A percentile compares a stretch with the other conserved stretches of the same genome.
These are phyloP conservation scores for Erodium chrysanthum DNA, from an alignment of 441 rosid genomes.

Conservation along the genomic window DNA sequence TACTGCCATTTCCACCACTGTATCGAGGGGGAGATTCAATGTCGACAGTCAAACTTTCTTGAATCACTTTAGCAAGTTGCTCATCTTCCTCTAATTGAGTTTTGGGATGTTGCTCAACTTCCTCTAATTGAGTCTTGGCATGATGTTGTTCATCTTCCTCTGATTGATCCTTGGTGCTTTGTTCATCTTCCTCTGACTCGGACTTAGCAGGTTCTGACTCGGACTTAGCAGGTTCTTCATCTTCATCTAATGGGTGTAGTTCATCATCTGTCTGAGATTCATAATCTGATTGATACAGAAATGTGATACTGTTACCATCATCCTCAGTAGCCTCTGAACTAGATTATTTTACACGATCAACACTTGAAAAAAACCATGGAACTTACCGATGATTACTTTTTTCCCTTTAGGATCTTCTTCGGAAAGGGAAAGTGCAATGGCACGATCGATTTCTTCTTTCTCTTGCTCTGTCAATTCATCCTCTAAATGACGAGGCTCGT, in stretches of 20 bases:
- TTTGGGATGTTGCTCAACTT: slow-evolving; percentile 31
- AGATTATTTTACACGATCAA: not conserved
- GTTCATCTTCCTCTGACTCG: not conserved
- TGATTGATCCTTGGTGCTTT: not conserved
- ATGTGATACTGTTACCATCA: not conserved
- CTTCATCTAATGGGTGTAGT: too few relatives aligned
- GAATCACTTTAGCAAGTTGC: slow-evolving; percentile 59
- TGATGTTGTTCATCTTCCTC: slow-evolving; percentile 31
- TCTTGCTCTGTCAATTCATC: slow-evolving; percentile 46
- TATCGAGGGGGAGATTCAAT: slow-evolving; percentile 37
- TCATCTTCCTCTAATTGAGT: slow-evolving; percentile 53
- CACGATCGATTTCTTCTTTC: slow-evolving; percentile 65
- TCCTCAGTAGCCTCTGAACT: not conserved
- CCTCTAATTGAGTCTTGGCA: slow-evolving; percentile 44
- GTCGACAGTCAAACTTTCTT: slow-evolving; percentile 42
- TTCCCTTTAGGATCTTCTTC: slow-evolving; percentile 39
- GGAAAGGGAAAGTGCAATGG: slow-evolving; percentile 64
- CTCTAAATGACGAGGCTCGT: slow-evolving; percentile 57
- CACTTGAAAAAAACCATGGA: slow-evolving; percentile 9
- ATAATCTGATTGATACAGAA: not conserved
- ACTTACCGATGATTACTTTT: slow-evolving; percentile 43
- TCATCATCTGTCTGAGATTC: not conserved
- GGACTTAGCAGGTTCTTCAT: too few relatives aligned
- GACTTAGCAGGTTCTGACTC: too few relatives aligned
- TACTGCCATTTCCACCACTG: slow-evolving; percentile 18